These are phyloP conservation scores for Candida loeiensis DNA, from an alignment of 805 yeast genomes.

Conservation along the genomic window DNA sequence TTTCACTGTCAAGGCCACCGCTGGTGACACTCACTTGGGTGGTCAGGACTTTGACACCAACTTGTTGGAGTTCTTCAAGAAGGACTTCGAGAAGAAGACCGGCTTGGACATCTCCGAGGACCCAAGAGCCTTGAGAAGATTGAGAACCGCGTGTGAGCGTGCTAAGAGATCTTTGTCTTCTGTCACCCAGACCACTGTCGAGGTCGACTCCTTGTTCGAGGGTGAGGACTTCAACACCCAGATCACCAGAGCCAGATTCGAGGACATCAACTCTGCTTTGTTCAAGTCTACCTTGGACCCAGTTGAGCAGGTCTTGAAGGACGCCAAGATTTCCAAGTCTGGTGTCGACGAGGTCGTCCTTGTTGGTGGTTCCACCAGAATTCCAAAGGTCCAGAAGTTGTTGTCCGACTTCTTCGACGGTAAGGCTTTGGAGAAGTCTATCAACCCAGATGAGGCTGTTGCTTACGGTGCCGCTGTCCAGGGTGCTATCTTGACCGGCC, in stretches of 20 bases:
- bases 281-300: conserved; percentile 50
- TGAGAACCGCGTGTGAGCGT: conserved; percentile 52
- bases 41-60: conserved; percentile 52
- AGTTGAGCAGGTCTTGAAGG: conserved; percentile 49
- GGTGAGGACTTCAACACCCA: conserved; percentile 50
- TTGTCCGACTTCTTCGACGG: conserved; percentile 50
- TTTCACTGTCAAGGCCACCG: conserved; percentile 91
- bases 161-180: conserved; percentile 50
- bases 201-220: conserved; percentile 47
- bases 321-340: conserved; percentile 41
- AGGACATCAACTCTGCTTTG: conserved; percentile 47
- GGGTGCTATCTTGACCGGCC: conserved; percentile 51
- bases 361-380: conserved; percentile 52
- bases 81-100: conserved; percentile 46
- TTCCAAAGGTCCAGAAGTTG: conserved; percentile 49
- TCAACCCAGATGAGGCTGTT: conserved; percentile 51
- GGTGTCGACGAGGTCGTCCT: conserved; percentile 46
- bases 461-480: conserved; percentile 52
- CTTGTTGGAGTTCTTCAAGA: conserved; percentile 46
- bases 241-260: conserved; percentile 50
- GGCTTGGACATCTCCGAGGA: conserved; percentile 45
- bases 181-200: conserved; percentile 48
- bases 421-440: conserved; percentile 47
- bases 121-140: conserved; percentile 49
- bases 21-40: conserved; percentile 52